phyloP scores from a whole-genome alignment of 345 rosid species.

The Hirschfeldia incana region DNA sequence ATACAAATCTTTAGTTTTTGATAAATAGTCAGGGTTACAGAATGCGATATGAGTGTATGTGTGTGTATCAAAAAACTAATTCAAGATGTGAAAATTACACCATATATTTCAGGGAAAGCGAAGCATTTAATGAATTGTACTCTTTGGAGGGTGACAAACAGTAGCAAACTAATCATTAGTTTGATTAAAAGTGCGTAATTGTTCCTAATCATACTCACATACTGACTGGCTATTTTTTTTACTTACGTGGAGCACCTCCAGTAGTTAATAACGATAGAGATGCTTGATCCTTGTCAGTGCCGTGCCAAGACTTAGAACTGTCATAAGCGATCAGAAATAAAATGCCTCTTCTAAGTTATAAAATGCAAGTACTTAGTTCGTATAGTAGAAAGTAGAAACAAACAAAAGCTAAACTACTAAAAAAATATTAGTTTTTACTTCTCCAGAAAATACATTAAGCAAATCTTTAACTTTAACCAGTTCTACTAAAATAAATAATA shows the following conservation, averaged over 20 bases:
- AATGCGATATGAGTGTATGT: neutral
- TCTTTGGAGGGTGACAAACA: slow-evolving; percentile 19
- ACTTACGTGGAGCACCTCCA: slow-evolving; percentile 34
- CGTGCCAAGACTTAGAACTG: too few species aligned
- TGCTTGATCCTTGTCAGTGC: neutral
- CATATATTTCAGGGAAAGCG: neutral
- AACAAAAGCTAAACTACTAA: too few species aligned
- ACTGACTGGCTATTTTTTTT: slow-evolving; percentile 10
- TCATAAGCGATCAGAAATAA: too few species aligned
- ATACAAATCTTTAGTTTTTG: neutral
- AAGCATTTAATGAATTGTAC: neutral
- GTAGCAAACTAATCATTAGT: slow-evolving; percentile 19
- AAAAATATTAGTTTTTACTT: too few species aligned
- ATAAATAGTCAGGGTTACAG: neutral
- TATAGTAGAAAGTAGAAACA: too few species aligned
- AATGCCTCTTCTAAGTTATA: too few species aligned
- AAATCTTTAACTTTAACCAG: too few species aligned
- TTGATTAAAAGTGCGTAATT: slow-evolving; percentile 32
- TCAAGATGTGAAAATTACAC: slow-evolving; percentile 8
- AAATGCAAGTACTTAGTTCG: too few species aligned
- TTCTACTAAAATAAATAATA: too few species aligned
- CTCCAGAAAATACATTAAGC: too few species aligned
- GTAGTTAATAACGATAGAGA: slow-evolving; percentile 6
- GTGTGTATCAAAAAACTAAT: neutral
- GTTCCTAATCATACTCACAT: slow-evolving; percentile 22